Base-by-base conservation (phyloP, 106 monocot genomes). In the Hemerocallis citrina region DNA sequence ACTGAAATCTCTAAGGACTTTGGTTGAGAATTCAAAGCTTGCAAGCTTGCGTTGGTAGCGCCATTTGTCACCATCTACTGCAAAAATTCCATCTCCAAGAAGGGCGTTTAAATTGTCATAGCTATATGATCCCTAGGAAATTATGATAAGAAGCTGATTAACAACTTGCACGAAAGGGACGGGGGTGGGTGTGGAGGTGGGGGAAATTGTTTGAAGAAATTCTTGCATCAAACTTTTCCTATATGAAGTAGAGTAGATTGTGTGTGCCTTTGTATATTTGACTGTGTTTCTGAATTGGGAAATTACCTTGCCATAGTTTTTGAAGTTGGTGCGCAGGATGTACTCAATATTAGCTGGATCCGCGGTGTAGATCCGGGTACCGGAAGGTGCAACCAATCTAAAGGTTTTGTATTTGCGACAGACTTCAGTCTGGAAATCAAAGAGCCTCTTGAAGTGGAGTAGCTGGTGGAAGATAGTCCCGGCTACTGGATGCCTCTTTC, bases 401-500 rank as follows among this genome's bases (percentile, higher is more conserved):
- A 63, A 63, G 7, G 46, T 55, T 23, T 34, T 46, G 4, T 47
- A 41, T 24, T 33, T 37, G 49, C 52, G 68, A 14, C 49, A 62
- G 57, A 78, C 54, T 13, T 68, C 44, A 33, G 72, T 63, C 8
- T 55, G 52, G 63, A 45, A 79, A 29, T 79, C 78, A 9, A 37
- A 62, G 3, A 68, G 14, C 49, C 59, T 57, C 10, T 39, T 39
- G 45, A 69, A 33, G 55, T 77, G 30, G 13, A 65, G 22, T 0
- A 82, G 15, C 49, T 82, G 82, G 42, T 82, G 82, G 43, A 82
- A 77, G 29, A 77, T 45, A 24, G 82, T 69, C 4, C 77, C 73
- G 19, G 39, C 76, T 4, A 75, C 35, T 2, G 74, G 74, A 0
- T 30, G 44, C 37, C 39, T 35, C 60, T 52, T 67, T 34, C 32